Conservation (phyloP, 345 rosid genomes). For the Populus ilicifolia region DNA sequence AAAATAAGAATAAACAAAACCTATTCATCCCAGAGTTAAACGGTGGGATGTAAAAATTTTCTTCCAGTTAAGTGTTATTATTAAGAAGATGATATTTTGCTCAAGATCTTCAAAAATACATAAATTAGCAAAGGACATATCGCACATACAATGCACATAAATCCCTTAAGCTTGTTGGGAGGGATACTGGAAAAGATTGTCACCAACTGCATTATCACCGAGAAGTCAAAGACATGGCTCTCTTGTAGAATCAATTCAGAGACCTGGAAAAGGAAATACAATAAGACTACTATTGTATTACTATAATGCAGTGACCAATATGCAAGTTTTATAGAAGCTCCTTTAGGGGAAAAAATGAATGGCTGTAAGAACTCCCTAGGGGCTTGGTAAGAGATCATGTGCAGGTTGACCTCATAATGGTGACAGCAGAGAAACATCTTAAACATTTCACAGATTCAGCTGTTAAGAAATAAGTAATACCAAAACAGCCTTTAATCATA, state of each 20-base stretch:
- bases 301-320: constrained; percentile 6
- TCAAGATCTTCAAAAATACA: constrained; percentile 3
- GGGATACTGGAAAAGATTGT: constrained; percentile 57
- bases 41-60: background rate
- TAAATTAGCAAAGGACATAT: constrained; percentile 15
- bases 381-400: background rate
- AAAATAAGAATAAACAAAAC: background rate
- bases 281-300: background rate
- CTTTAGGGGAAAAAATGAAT: background rate
- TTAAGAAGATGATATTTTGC: background rate
- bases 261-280: constrained; percentile 48
- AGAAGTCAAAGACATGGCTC: constrained; percentile 62
- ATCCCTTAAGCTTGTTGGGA: constrained; percentile 64
- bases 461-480: background rate
- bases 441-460: background rate
- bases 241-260: constrained; percentile 77
- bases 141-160: constrained; percentile 72
- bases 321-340: background rate
- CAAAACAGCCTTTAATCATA: background rate
- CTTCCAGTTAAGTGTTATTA: background rate
- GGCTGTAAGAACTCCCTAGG: background rate
- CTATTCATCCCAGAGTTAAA: background rate
- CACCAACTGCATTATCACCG: constrained; percentile 74
- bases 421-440: background rate
- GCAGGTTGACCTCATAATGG: background rate